Conservation (phyloP, 768 basidiomycete genomes). For the Calocybe gangraenosa region DNA sequence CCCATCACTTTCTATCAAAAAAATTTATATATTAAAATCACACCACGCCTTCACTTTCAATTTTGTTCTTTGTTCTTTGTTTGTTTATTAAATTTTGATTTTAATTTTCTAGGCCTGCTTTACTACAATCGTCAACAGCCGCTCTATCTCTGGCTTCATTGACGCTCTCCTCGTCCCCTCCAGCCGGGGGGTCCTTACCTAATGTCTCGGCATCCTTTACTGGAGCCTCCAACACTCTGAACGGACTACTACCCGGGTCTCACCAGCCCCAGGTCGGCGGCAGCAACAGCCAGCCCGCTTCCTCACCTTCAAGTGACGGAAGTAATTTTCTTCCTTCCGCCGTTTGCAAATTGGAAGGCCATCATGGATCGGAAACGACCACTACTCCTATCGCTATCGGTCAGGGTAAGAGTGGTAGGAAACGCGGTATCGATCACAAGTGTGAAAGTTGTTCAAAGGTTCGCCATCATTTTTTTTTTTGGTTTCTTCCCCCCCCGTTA, state of each 20-base stretch:
- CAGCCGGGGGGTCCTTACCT: conserved; percentile 17
- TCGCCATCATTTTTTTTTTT: conserved; percentile 15
- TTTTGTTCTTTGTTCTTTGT: too few species aligned
- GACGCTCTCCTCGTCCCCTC: conserved; percentile 39
- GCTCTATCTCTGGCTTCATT: conserved; percentile 42
- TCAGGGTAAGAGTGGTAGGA: conserved; percentile 49
- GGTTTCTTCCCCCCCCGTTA: conserved; percentile 8
- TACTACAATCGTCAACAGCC: conserved; percentile 27
- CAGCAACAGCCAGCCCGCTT: conserved; percentile 16
- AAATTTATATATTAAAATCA: too few species aligned
- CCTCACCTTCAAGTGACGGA: conserved; percentile 23
- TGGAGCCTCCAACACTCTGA: conserved; percentile 20
- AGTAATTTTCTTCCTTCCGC: conserved; percentile 15
- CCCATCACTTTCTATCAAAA: background rate
- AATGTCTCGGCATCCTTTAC: conserved; percentile 22
- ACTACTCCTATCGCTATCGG: conserved; percentile 20
- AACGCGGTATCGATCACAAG: conserved; percentile 80
- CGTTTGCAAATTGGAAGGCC: conserved; percentile 5
- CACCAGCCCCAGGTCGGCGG: too few species aligned
- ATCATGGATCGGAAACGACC: too few species aligned
- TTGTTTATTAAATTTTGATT: background rate
- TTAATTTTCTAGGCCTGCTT: conserved; percentile 24
- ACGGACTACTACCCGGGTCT: conserved; percentile 15
- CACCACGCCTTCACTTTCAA: too few species aligned
- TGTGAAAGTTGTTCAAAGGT: conserved; percentile 97